These are phyloP conservation scores for Ophiostoma angusticollis DNA, from an alignment of 2,329 filamentous ascomycete species.

Conservation along the genomic window DNA sequence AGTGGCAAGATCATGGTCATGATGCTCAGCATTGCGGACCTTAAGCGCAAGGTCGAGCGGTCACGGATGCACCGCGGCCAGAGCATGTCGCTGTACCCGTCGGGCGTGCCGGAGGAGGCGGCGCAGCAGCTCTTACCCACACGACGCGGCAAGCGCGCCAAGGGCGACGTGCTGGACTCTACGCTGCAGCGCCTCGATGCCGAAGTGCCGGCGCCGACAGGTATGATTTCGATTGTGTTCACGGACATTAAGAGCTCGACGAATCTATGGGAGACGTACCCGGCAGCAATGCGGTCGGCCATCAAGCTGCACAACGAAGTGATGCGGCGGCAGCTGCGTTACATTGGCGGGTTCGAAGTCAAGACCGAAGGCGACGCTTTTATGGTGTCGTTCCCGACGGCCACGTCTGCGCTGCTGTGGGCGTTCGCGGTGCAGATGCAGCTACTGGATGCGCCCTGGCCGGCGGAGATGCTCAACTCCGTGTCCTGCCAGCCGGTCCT, in stretches of 20 bases:
- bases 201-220: conserved; percentile 82
- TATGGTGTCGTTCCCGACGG: conserved; percentile 96
- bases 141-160: conserved; percentile 51
- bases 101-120: conserved; percentile 57
- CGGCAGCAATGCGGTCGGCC: conserved; percentile 86
- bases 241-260: conserved; percentile 99
- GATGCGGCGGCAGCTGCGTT: conserved; percentile 82
- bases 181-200: conserved; percentile 75
- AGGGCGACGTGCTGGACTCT: conserved; percentile 63
- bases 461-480: conserved; percentile 79
- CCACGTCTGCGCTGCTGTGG: conserved; percentile 89
- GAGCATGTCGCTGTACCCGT: conserved; percentile 74
- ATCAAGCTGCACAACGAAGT: conserved; percentile 97
- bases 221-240: conserved; percentile 87
- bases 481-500: conserved; percentile 69
- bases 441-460: conserved; percentile 84
- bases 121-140: conserved; percentile 42
- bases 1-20: conserved; percentile 97
- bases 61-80: conserved; percentile 61
- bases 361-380: conserved; percentile 99
- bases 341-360: conserved; percentile 94
- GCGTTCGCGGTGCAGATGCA: conserved; percentile 87
- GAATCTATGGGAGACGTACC: conserved; percentile 87
- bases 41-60: conserved; percentile 70
- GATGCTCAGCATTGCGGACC: conserved; percentile 85